A percentile compares a stretch with the other conserved stretches of the same genome.
Conservation (phyloP, 108 stramenopile genomes). For the Cyclostephanos tholiformis region DNA sequence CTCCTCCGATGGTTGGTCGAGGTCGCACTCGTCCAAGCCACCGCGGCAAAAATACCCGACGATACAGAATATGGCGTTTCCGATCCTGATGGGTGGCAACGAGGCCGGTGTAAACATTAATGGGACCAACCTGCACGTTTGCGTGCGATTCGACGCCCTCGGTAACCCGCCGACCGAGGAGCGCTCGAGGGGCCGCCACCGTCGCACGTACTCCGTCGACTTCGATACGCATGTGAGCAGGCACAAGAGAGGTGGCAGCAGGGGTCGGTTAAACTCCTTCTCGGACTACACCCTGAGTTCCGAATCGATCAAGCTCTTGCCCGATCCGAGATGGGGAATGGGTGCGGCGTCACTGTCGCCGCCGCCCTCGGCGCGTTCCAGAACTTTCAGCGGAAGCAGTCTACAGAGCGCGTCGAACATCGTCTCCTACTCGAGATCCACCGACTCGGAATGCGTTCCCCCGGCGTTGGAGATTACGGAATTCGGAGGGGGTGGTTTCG, state of each 20-base stretch:
- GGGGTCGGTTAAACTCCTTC: conserved; percentile 12
- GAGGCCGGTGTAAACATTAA: neutral
- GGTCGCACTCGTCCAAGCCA: neutral
- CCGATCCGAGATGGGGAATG: conserved; percentile 53
- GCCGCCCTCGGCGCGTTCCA: conserved; percentile 12
- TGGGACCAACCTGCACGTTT: neutral
- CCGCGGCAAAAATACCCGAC: neutral
- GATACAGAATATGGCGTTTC: neutral
- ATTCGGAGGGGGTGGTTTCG: neutral
- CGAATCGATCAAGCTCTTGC: conserved; percentile 34
- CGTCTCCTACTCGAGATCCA: conserved; percentile 10
- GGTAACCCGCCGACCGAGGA: neutral
- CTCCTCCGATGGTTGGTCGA: neutral
- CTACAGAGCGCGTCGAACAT: conserved; percentile 10
- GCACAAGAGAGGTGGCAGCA: conserved; percentile 3
- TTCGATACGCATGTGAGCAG: neutral
- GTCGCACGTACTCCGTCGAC: conserved; percentile 37
- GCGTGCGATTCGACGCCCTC: neutral
- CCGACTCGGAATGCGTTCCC: conserved; percentile 7
- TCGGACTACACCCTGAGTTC: conserved; percentile 5
- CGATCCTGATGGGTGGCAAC: neutral
- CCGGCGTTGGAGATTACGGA: neutral
- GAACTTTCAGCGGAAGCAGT: conserved; percentile 36
- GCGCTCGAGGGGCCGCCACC: conserved; percentile 7
- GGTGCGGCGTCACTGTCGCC: conserved; percentile 4